Evolutionary conservation across 257 asterid genomes (phyloP), one percentile per base, ranked within the genome.

Genomic region (Solanum piurae): DNA sequence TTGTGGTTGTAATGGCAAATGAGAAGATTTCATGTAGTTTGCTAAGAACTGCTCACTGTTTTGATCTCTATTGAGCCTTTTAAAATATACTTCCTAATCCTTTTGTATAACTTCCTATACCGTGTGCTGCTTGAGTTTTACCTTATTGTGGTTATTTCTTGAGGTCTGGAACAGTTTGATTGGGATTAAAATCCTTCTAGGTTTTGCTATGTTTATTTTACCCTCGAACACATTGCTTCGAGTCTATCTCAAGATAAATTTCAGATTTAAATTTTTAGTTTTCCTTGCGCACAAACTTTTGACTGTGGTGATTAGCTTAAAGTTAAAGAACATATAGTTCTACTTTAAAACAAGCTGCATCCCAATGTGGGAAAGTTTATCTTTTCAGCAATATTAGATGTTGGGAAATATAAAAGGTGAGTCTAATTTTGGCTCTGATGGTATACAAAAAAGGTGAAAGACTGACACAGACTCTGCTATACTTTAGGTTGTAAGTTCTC

Each of bases 11-110:
- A 82, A 95, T 95, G 98, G 98, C 97, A 7, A 94, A 86, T 37
- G 98, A 95, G 92, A 97, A 97, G 92, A 95, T 93, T 18, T 88
- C 98, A 95, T 91, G 42, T 92, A 18, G 95, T 97, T 97, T 88
- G 98, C 99, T 29, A 88, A 85, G 98, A 86, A 85, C 88, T 95
- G 46, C 94, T 95, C 85, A 89, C 96, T 91, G 97, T 98, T 96
- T 87, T 84, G 88, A 66, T 83, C 83, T 92, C 75, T 69, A 36
- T 88, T 8, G 33, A 75, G 11, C 83, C 82, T 87, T 86, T 40
- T 42, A 31, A 79, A 42, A 76, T 12, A 86, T 79, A 74, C 72
- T 5, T 46, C 87, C 87, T 84, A 64, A 40, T 84, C 60, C 86
- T 85, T 40, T 86, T 34, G 76, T 38, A 73, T 27, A 13, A 60